These are phyloP conservation scores for Xylariaceae sp. DNA, from an alignment of 2,329 filamentous ascomycete genomes.

Conservation along the genomic window DNA sequence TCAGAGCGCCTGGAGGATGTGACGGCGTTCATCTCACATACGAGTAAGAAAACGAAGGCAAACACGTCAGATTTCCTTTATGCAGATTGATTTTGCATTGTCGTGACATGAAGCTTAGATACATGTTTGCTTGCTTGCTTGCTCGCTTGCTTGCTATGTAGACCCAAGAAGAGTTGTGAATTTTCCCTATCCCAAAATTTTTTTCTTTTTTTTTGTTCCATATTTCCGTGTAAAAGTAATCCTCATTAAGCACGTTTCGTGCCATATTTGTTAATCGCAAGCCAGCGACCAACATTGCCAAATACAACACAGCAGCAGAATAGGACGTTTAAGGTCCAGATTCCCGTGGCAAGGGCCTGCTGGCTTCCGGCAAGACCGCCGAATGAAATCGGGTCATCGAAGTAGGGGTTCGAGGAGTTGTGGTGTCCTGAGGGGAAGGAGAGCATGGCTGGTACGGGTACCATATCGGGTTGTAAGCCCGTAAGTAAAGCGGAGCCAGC, in stretches of 20 bases:
- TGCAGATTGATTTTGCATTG: background rate
- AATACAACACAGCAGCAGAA: conserved; percentile 96
- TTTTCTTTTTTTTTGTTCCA: background rate
- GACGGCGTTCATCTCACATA: too few relatives aligned
- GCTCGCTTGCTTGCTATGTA: too few relatives aligned
- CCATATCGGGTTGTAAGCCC: conserved; percentile 68
- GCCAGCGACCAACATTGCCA: conserved; percentile 82
- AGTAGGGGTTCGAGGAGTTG: too few relatives aligned
- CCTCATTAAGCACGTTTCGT: conserved; percentile 36
- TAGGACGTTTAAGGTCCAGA: conserved; percentile 88
- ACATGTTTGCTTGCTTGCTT: background rate
- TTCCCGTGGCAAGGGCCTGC: conserved; percentile 64
- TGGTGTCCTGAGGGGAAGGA: conserved; percentile 13
- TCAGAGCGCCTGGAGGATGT: too few relatives aligned
- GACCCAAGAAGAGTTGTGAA: too few relatives aligned
- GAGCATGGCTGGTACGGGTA: conserved; percentile 57
- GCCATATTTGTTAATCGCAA: conserved; percentile 53
- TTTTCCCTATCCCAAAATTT: background rate
- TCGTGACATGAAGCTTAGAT: background rate
- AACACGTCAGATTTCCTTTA: background rate
- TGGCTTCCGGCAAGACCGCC: conserved; percentile 51
- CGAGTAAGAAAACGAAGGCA: background rate
- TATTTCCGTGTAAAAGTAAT: background rate
- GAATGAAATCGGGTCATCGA: conserved; percentile 32
- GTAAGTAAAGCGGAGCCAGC: conserved; percentile 70